phyloP scores from a whole-genome alignment of 2,329 filamentous ascomycete species.

The Paracorniculantispora psalliotae region DNA sequence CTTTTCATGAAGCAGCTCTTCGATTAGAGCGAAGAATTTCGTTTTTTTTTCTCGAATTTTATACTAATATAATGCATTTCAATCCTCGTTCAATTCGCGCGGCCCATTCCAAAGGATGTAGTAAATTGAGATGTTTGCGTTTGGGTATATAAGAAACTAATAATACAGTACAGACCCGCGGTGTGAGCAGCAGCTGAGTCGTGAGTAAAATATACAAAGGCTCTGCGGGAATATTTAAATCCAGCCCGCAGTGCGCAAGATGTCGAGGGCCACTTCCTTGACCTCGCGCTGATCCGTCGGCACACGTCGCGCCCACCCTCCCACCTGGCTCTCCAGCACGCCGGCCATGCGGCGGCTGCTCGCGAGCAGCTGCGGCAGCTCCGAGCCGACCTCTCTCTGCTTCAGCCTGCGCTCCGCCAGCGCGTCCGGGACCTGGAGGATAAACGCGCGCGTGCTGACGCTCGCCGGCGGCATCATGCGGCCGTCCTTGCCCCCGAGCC shows the following conservation, averaged over 20 bases:
- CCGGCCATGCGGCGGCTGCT: slow-evolving; percentile 10
- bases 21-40: background rate
- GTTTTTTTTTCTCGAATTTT: background rate
- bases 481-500: slow-evolving; percentile 8
- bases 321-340: slow-evolving; percentile 13
- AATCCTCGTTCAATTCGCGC: background rate
- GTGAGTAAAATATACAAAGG: background rate
- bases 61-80: background rate
- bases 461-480: slow-evolving; percentile 13
- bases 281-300: slow-evolving; percentile 14
- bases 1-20: background rate
- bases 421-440: slow-evolving; percentile 11
- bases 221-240: background rate
- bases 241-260: slow-evolving; percentile 13
- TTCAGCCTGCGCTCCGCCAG: slow-evolving; percentile 9
- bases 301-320: slow-evolving; percentile 13
- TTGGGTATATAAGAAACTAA: slow-evolving; percentile 1
- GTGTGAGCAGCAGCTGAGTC: background rate
- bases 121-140: background rate
- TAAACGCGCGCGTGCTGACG: slow-evolving; percentile 10
- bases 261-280: slow-evolving; percentile 12
- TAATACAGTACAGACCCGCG: background rate
- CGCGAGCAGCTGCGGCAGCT: slow-evolving; percentile 11
- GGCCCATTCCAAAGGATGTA: background rate
- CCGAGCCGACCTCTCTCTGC: slow-evolving; percentile 13